Evolutionary conservation across 768 basidiomycete genomes (phyloP).

Genomic region (Suillus fuscotomentosus): DNA sequence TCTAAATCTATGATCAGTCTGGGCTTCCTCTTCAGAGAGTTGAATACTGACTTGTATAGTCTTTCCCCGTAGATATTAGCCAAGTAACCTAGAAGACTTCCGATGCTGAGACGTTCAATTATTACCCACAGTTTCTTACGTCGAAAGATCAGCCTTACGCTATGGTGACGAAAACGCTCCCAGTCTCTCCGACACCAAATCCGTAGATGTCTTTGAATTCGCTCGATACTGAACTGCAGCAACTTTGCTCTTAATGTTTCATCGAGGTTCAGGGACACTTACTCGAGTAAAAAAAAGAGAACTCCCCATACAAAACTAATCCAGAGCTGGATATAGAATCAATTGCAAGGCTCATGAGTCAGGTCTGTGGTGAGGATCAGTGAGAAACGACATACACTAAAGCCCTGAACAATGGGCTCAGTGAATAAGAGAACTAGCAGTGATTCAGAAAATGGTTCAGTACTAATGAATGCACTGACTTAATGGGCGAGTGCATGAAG

Average conservation of each 20-base stretch:
- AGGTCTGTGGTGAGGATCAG: background rate
- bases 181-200: constrained; percentile 59
- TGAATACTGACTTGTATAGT: constrained; percentile 43
- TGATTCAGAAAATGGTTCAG: constrained; percentile 1
- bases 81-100: constrained; percentile 47
- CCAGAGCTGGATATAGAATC: constrained; percentile 50
- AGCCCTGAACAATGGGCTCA: constrained; percentile 73
- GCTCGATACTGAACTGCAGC: constrained; percentile 49
- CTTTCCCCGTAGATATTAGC: constrained; percentile 48
- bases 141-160: constrained; percentile 35
- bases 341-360: background rate
- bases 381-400: constrained; percentile 50
- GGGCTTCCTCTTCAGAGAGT: constrained; percentile 10
- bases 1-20: constrained; percentile 22
- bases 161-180: constrained; percentile 58
- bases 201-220: constrained; percentile 56
- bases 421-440: constrained; percentile 23
- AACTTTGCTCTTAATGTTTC: constrained; percentile 5
- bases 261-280: constrained; percentile 10
- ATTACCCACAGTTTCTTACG: background rate
- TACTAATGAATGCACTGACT: constrained; percentile 44
- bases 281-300: constrained; percentile 66
- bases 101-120: constrained; percentile 41
- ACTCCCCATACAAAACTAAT: constrained; percentile 77
- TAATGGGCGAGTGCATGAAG: constrained; percentile 70